Conservation (phyloP, 2,329 filamentous ascomycete genomes). For the Hypoxylon sp. region DNA sequence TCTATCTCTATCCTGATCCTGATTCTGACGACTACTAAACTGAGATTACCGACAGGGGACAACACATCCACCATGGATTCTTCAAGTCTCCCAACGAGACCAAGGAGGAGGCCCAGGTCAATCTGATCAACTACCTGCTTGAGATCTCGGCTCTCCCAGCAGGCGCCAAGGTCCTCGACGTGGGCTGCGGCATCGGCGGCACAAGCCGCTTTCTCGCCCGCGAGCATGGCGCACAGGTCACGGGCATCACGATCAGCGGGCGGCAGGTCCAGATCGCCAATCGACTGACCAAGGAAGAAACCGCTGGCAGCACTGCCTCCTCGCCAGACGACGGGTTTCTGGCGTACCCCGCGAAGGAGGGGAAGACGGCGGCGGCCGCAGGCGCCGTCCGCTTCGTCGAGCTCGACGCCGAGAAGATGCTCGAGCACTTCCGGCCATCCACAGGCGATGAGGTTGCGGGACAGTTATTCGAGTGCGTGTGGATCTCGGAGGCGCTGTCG, state of each 20-base stretch:
- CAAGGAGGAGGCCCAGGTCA: slow-evolving; percentile 66
- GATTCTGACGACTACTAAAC: slow-evolving; percentile 12
- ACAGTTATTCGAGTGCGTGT: slow-evolving; percentile 69
- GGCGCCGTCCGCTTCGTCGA: slow-evolving; percentile 62
- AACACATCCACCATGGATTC: slow-evolving; percentile 71
- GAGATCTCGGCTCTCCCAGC: slow-evolving; percentile 53
- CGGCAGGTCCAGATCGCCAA: slow-evolving; percentile 67
- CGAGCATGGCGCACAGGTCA: slow-evolving; percentile 60
- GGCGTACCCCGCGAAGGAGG: slow-evolving; percentile 8
- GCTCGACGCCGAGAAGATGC: slow-evolving; percentile 69
- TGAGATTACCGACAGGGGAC: slow-evolving; percentile 56
- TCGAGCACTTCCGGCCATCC: slow-evolving; percentile 55
- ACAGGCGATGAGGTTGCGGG: slow-evolving; percentile 6
- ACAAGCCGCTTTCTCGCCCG: slow-evolving; percentile 65
- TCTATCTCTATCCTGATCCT: no score
- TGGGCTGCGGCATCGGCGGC: slow-evolving; percentile 68
- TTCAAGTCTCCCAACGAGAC: slow-evolving; percentile 60
- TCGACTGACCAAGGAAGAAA: slow-evolving; percentile 54
- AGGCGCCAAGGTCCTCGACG: slow-evolving; percentile 60
- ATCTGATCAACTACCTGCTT: slow-evolving; percentile 64
- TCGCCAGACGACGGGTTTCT: neutral
- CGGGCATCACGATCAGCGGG: slow-evolving; percentile 67
- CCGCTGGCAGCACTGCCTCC: slow-evolving; percentile 6
- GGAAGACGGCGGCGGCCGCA: slow-evolving; percentile 39
- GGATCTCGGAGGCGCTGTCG: slow-evolving; percentile 69